phyloP scores from a whole-genome alignment of 345 rosid genomes.

The Rubroshorea leprosula region DNA sequence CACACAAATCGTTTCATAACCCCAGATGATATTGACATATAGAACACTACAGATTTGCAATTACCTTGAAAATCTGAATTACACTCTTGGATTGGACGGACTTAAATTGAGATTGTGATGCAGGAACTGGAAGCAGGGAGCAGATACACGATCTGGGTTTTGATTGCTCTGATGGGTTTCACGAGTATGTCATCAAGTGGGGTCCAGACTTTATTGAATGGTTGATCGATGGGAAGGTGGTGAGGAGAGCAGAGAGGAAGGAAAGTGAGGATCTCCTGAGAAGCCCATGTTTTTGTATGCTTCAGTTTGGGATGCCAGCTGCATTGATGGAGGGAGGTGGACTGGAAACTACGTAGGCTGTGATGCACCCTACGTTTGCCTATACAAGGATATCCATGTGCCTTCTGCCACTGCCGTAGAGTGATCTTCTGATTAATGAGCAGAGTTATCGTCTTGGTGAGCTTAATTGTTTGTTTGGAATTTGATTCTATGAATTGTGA shows the following conservation, averaged over 20 bases:
- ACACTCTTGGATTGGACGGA: too few species aligned
- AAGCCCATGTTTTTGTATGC: constrained; percentile 50
- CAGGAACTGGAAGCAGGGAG: constrained; percentile 44
- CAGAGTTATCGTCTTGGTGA: constrained; percentile 13
- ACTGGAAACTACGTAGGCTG: constrained; percentile 35
- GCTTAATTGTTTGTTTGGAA: not conserved
- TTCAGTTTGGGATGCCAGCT: constrained; percentile 58
- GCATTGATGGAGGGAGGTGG: constrained; percentile 42
- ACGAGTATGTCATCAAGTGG: constrained; percentile 48
- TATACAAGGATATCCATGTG: constrained; percentile 41
- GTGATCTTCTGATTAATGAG: constrained; percentile 26
- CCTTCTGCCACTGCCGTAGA: constrained; percentile 32
- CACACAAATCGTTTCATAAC: too few species aligned
- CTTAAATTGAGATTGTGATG: constrained; percentile 11
- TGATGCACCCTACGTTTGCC: constrained; percentile 50
- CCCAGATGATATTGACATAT: too few species aligned
- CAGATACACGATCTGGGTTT: constrained; percentile 51
- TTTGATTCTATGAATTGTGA: not conserved
- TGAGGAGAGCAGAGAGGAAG: constrained; percentile 43
- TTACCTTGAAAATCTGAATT: too few species aligned
- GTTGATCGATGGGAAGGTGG: constrained; percentile 44
- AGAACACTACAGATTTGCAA: too few species aligned
- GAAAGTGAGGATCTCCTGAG: constrained; percentile 36
- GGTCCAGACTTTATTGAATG: constrained; percentile 41
- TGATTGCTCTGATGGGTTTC: constrained; percentile 47